Conservation (phyloP, 73 alveolate species). For the Paramecium caudatum region DNA sequence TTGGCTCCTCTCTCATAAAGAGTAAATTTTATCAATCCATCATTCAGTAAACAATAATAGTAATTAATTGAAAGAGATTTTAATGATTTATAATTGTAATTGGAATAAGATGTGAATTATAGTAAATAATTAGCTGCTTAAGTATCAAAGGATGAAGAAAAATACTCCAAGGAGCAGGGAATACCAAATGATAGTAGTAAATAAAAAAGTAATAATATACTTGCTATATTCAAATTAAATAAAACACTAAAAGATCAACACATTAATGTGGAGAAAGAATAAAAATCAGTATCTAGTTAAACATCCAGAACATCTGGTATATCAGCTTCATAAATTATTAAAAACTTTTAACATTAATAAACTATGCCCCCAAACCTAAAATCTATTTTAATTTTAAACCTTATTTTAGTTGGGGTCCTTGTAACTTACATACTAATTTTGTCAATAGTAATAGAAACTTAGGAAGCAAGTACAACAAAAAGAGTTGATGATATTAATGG, state of each 20-base stretch:
- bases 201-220: not conserved
- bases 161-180: no score
- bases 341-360: conserved; percentile 25
- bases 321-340: conserved; percentile 25
- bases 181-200: not conserved
- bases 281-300: conserved; percentile 53
- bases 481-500: conserved; percentile 48
- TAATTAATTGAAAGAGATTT: not conserved
- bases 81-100: not conserved
- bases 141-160: no score
- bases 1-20: conserved; percentile 54
- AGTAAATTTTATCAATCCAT: conserved; percentile 49
- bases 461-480: not conserved
- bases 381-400: conserved; percentile 15
- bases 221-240: not conserved
- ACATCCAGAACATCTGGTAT: conserved; percentile 58
- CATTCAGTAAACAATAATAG: not conserved
- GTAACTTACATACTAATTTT: not conserved
- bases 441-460: not conserved
- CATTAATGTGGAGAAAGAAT: conserved; percentile 32
- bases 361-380: not conserved
- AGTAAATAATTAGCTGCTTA: no score
- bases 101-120: not conserved
- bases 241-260: not conserved
- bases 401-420: not conserved